Conservation (phyloP, 495 filamentous ascomycete species). For the Tuber microsphaerosporum region DNA sequence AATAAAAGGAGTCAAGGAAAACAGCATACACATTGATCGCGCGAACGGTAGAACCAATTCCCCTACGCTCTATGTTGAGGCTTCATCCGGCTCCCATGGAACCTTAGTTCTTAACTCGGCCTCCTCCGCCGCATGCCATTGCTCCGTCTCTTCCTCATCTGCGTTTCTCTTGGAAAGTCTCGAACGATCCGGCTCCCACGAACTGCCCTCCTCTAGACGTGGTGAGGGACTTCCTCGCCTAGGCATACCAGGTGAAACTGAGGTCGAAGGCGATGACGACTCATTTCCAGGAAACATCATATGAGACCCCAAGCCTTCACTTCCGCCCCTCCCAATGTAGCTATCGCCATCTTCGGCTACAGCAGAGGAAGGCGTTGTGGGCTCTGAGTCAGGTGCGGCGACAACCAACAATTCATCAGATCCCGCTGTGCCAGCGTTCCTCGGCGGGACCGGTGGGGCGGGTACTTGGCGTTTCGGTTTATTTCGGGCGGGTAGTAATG, state of each 20-base stretch:
- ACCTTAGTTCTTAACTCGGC: constrained; percentile 36
- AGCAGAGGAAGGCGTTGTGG: constrained; percentile 48
- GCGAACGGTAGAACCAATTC: not conserved
- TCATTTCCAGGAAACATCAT: constrained; percentile 22
- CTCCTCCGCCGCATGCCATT: constrained; percentile 39
- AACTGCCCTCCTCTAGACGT: constrained; percentile 17
- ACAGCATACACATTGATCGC: not conserved
- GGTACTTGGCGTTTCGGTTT: constrained; percentile 43
- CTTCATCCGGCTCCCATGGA: constrained; percentile 37
- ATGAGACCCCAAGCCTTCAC: constrained; percentile 24
- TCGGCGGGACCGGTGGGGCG: constrained; percentile 45
- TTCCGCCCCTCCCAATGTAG: constrained; percentile 18
- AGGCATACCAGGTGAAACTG: constrained; percentile 19
- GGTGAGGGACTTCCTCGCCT: constrained; percentile 26
- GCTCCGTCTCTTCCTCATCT: constrained; percentile 31
- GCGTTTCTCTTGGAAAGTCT: constrained; percentile 20
- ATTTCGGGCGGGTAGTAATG: constrained; percentile 41
- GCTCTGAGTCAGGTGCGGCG: constrained; percentile 55
- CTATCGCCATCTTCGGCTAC: constrained; percentile 22
- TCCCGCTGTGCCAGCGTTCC: constrained; percentile 35
- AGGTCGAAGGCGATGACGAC: constrained; percentile 10
- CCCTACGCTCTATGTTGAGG: constrained; percentile 10
- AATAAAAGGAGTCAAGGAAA: not conserved
- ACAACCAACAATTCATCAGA: constrained; percentile 54
- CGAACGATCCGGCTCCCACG: constrained; percentile 28